Base-by-base conservation (phyloP, 1,139 yeast species). In the Pneumocystis wakefieldiae region DNA sequence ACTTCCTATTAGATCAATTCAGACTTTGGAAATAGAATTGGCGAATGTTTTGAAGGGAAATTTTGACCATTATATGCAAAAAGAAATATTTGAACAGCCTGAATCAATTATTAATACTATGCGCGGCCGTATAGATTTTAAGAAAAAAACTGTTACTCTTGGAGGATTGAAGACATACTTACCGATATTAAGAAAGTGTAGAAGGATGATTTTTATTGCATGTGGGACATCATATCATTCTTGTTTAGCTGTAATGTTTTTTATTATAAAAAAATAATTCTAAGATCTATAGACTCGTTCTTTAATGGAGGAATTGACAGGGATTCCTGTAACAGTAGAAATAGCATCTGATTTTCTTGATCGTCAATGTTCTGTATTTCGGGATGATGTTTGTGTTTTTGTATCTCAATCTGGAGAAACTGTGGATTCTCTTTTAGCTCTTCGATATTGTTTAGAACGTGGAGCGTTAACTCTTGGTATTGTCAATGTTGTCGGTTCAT, bases 351-450 rank as follows among this genome's bases (percentile, higher is more conserved):
- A 94, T 76, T 94, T 94, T 78, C 80, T 92, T 73, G 99, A 94
- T 75, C 85, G 99, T 77, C 83, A 80, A 70, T 87, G 96, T 2
- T 97, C 98, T 36, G 95, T 94, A 59, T 94, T 92, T 78, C 86
- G 98, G 78, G 98, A 94, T 75, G 98, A 94, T 75, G 89, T 96
- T 10, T 89, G 97, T 78, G 86, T 94, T 57, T 94, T 94, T 76
- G 99, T 94, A 38, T 92, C 97, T 8, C 99, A 94, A 77, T 88
- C 96, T 66, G 99, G 99, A 75, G 99, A 94, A 78, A 94, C 99
- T 63, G 97, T 98, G 42, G 99, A 94, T 75, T 86, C 96, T n/a
- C 87, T 94, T 81, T 81, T 89, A 74, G 97, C 97, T 37, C 83
- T 94, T 71, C 95, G 89, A 75, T 91, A 91, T 78, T 92, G 97